These are phyloP conservation scores for Rhodotorula babjevae DNA, from an alignment of 768 basidiomycete genomes.

Conservation along the genomic window DNA sequence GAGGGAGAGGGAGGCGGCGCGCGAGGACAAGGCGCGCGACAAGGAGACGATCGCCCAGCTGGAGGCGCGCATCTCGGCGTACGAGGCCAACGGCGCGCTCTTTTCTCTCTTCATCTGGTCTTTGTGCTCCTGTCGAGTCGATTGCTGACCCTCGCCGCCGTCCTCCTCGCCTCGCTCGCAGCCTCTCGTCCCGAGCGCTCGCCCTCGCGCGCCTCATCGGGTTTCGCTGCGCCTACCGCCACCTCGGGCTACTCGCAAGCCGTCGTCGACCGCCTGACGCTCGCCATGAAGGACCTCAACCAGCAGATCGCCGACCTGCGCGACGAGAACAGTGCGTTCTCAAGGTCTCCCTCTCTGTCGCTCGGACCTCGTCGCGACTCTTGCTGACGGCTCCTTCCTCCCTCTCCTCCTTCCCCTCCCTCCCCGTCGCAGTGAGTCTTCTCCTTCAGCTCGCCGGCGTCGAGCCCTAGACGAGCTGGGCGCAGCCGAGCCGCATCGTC, in stretches of 20 bases:
- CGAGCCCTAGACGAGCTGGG: no score
- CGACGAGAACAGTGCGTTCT: conserved; percentile 20
- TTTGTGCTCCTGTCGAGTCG: no score
- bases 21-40: not conserved
- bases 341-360: no score
- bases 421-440: no score
- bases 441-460: no score
- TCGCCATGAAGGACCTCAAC: conserved; percentile 2
- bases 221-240: not conserved
- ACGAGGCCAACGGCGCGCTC: conserved; percentile 3
- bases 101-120: not conserved
- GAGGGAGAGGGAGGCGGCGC: not conserved
- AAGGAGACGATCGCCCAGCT: conserved; percentile 10
- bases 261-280: not conserved
- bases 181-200: not conserved
- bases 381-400: no score
- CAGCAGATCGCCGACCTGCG: conserved; percentile 1
- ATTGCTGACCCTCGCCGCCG: no score
- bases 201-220: not conserved
- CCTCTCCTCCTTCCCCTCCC: no score
- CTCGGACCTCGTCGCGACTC: not conserved
- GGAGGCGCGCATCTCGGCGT: conserved; percentile 2
- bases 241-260: not conserved
- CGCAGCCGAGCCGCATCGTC: no score
- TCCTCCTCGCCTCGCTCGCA: not conserved